These are phyloP conservation scores for Cydonia oblonga DNA, from an alignment of 331 rosid species.

Conservation along the genomic window DNA sequence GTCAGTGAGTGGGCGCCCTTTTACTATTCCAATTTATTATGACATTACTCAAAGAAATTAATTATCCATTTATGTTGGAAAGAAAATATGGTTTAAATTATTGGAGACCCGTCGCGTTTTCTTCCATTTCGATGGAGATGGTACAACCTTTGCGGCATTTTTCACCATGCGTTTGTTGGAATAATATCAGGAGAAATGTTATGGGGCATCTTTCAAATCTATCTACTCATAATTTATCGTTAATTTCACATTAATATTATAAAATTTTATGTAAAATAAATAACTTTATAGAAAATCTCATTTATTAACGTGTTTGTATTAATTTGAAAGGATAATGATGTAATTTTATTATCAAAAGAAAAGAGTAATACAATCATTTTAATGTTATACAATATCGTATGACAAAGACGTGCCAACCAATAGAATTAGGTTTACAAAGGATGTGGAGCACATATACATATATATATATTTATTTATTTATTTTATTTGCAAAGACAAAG, in stretches of 20 bases:
- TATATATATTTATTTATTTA: too few species aligned
- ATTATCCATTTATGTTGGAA: background rate
- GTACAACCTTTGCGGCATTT: background rate
- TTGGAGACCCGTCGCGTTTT: background rate
- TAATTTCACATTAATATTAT: too few species aligned
- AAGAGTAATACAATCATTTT: too few species aligned
- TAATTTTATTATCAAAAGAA: too few species aligned
- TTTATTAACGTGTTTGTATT: too few species aligned
- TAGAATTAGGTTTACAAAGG: background rate
- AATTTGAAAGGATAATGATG: background rate
- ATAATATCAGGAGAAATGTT: background rate
- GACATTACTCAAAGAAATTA: background rate
- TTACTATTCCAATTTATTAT: too few species aligned
- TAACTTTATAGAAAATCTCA: fast-evolving
- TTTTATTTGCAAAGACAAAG: too few species aligned
- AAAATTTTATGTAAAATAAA: too few species aligned
- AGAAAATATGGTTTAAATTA: background rate
- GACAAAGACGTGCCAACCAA: background rate
- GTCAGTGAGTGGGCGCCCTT: background rate
- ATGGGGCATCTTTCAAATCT: too few species aligned
- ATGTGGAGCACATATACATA: too few species aligned
- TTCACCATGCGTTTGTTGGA: background rate
- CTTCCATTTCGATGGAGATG: background rate
- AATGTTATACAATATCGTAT: background rate
- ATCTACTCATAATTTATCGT: fast-evolving